These are phyloP conservation scores for Paramecium sonneborni DNA, from an alignment of 73 alveolate species.

Conservation along the genomic window DNA sequence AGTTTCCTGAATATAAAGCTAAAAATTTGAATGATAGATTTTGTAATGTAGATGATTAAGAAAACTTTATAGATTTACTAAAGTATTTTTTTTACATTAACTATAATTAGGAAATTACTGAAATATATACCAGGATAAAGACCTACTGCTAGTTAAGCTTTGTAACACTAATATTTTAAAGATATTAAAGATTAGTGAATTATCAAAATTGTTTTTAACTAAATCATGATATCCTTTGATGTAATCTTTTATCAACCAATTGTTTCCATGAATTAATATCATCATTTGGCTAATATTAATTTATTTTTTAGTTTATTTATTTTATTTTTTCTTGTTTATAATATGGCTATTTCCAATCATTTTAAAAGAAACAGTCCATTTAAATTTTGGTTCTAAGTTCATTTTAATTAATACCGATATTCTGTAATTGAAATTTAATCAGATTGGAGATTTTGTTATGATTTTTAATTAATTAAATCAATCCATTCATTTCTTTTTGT, in stretches of 20 bases:
- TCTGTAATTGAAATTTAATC: constrained; percentile 5
- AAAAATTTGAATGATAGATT: constrained; percentile 31
- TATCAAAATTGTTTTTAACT: background rate
- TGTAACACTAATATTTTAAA: constrained; percentile 58
- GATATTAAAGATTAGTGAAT: constrained; percentile 24
- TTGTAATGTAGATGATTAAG: constrained; percentile 40
- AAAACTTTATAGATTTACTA: constrained; percentile 47
- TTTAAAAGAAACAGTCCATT: background rate
- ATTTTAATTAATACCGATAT: constrained; percentile 25
- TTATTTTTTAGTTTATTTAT: background rate
- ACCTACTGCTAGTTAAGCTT: constrained; percentile 60
- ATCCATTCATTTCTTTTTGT: constrained; percentile 13
- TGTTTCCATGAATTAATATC: background rate
- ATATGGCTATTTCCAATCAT: constrained; percentile 43
- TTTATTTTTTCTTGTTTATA: background rate
- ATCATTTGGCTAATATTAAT: background rate
- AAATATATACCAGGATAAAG: constrained; percentile 60
- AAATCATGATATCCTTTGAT: background rate
- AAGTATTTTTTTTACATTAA: background rate
- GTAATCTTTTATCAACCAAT: background rate
- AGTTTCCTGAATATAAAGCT: constrained; percentile 20
- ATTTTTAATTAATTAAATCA: background rate
- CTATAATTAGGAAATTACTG: background rate
- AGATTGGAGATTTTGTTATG: background rate
- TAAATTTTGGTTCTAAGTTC: background rate